phyloP scores from a whole-genome alignment of 2,329 filamentous ascomycete genomes.

The Verruconis gallopava region DNA sequence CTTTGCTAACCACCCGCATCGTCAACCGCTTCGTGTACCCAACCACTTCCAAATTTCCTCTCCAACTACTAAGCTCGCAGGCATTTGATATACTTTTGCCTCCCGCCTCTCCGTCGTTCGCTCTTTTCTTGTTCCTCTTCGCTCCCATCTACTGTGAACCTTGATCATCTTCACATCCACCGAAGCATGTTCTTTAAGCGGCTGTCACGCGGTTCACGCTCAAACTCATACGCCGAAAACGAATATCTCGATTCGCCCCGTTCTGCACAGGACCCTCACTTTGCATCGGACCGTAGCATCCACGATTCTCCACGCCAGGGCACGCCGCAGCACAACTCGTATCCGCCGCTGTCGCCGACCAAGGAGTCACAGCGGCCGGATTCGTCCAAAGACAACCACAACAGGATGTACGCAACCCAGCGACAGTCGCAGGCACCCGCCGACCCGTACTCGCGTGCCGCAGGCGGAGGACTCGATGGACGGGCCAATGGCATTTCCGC shows the following conservation, averaged over 20 bases:
- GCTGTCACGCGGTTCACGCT: conserved; percentile 10
- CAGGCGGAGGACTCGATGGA: conserved; percentile 1
- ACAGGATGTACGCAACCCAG: conserved; percentile 9
- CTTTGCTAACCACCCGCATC: too few species aligned
- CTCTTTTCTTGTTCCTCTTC: neutral
- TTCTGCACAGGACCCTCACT: conserved; percentile 5
- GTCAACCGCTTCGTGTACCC: too few species aligned
- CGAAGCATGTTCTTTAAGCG: conserved; percentile 12
- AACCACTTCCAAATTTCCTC: too few species aligned
- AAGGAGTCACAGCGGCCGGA: conserved; percentile 7
- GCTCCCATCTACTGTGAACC: neutral
- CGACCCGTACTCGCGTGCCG: conserved; percentile 5
- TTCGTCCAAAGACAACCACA: neutral
- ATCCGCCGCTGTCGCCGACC: conserved; percentile 4
- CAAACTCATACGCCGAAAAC: conserved; percentile 12
- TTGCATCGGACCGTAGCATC: neutral
- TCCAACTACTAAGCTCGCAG: too few species aligned
- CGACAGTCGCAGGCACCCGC: conserved; percentile 5
- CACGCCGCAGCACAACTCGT: conserved; percentile 10
- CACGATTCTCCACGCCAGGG: conserved; percentile 7
- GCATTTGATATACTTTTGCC: too few species aligned
- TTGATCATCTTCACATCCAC: neutral
- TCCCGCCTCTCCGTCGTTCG: too few species aligned
- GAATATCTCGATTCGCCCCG: conserved; percentile 6
- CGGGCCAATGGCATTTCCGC: conserved; percentile 9